Evolutionary conservation across 352 stramenopile species (phyloP).

Genomic region (Globisporangium barbulae): DNA sequence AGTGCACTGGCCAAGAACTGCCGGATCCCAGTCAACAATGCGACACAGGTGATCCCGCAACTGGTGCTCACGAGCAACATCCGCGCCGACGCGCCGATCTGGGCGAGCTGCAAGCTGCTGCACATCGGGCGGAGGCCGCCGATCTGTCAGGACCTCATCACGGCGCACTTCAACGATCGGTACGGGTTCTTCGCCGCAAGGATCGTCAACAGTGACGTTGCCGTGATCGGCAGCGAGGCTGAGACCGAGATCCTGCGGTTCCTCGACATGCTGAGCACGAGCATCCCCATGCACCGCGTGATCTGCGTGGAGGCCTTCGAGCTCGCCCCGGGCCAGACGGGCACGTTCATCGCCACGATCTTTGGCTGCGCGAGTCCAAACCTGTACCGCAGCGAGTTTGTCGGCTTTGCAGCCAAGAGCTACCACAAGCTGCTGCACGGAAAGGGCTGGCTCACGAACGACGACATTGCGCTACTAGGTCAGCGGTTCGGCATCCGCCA

Average conservation of each 20-base stretch:
- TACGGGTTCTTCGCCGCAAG: conserved; percentile 12
- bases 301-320: conserved; percentile 24
- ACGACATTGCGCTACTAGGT: conserved; percentile 17
- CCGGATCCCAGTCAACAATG: conserved; percentile 9
- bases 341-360: conserved; percentile 14
- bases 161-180: conserved; percentile 16
- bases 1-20: conserved; percentile 21
- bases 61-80: conserved; percentile 24
- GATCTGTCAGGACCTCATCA: conserved; percentile 20
- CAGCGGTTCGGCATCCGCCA: conserved; percentile 21
- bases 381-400: conserved; percentile 14
- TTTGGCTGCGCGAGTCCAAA: conserved; percentile 27
- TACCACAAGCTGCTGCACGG: conserved; percentile 11
- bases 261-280: conserved; percentile 20
- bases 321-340: conserved; percentile 3
- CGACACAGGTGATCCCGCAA: conserved; percentile 12
- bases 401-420: conserved; percentile 12
- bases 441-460: conserved; percentile 22
- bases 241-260: conserved; percentile 21
- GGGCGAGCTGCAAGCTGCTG: conserved; percentile 21
- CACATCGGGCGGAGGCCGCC: conserved; percentile 13
- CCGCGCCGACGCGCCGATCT: conserved; percentile 21
- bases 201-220: not conserved
- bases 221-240: conserved; percentile 2
- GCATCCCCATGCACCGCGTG: conserved; percentile 14